Evolutionary conservation across 1,139 yeast genomes (phyloP).

Genomic region (Chernovozyma sophiae-reginae): DNA sequence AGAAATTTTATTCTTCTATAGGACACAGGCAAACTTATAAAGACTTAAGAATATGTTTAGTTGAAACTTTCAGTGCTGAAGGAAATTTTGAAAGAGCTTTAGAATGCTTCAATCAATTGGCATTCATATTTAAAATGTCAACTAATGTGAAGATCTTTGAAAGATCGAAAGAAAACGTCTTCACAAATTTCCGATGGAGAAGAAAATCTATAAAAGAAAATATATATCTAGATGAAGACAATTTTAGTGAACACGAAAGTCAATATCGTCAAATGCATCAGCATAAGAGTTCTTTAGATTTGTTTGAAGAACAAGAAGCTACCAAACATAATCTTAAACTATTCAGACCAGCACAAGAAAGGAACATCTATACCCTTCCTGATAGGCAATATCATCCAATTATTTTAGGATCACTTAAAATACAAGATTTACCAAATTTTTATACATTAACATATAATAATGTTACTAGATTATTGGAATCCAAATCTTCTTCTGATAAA

Average conservation of each 20-base stretch:
- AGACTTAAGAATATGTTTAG: slow-evolving; percentile 21
- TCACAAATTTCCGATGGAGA: slow-evolving; percentile 23
- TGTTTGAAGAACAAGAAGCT: slow-evolving; percentile 12
- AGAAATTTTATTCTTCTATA: slow-evolving; percentile 34
- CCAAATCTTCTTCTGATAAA: not conserved
- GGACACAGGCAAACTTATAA: slow-evolving; percentile 27
- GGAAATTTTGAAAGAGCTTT: slow-evolving; percentile 24
- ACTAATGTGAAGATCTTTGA: not conserved
- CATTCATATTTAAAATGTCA: slow-evolving; percentile 7
- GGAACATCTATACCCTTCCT: slow-evolving; percentile 24
- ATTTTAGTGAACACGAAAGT: not conserved
- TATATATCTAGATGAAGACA: not conserved
- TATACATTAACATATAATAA: slow-evolving; percentile 1
- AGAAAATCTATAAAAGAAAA: slow-evolving; percentile 7
- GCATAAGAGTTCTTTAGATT: not conserved
- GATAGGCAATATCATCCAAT: slow-evolving; percentile 19
- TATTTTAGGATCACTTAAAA: slow-evolving; percentile 22
- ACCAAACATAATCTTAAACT: slow-evolving; percentile 9
- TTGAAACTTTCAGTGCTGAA: slow-evolving; percentile 28
- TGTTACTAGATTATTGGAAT: slow-evolving; percentile 1
- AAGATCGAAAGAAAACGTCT: slow-evolving; percentile 5
- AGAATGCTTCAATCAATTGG: slow-evolving; percentile 21
- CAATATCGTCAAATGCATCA: not conserved
- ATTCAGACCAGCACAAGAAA: slow-evolving; percentile 25
- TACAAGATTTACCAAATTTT: slow-evolving; percentile 8